Evolutionary conservation across 768 basidiomycete genomes (phyloP).

Genomic region (Serendipita sp.): DNA sequence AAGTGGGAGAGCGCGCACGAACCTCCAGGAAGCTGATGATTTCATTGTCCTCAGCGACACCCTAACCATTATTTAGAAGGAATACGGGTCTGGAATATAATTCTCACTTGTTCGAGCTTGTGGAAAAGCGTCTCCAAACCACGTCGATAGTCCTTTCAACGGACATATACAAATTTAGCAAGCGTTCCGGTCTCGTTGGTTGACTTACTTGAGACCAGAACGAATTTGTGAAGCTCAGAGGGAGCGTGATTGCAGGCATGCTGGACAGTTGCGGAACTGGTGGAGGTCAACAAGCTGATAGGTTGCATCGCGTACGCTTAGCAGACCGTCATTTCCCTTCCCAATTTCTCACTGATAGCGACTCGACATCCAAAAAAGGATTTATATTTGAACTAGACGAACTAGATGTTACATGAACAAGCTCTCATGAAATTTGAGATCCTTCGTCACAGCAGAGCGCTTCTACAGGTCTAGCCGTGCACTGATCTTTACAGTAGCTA

Average conservation of each 20-base stretch:
- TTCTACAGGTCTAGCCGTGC: not conserved
- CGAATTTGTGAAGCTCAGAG: constrained; percentile 78
- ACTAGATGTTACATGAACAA: not conserved
- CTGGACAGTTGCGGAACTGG: not conserved
- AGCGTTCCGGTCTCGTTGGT: no score
- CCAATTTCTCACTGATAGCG: not conserved
- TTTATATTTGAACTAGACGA: not conserved
- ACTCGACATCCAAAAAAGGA: not conserved
- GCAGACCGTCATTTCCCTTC: no score
- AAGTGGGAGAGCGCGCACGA: constrained; percentile 16
- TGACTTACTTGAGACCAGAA: constrained; percentile 52
- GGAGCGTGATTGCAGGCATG: constrained; percentile 82
- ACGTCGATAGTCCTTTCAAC: constrained; percentile 51
- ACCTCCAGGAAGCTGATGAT: constrained; percentile 73
- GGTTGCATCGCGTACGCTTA: no score
- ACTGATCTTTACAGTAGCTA: not conserved
- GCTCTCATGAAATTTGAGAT: not conserved
- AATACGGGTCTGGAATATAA: not conserved
- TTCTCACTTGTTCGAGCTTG: constrained; percentile 60
- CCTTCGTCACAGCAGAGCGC: no score
- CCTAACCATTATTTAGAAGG: constrained; percentile 28
- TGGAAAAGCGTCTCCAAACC: constrained; percentile 65
- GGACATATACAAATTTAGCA: not conserved
- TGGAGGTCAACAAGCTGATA: not conserved
- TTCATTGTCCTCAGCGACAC: constrained; percentile 69